Evolutionary conservation across 2,329 filamentous ascomycete genomes (phyloP).

Genomic region (Penicillium sp.): DNA sequence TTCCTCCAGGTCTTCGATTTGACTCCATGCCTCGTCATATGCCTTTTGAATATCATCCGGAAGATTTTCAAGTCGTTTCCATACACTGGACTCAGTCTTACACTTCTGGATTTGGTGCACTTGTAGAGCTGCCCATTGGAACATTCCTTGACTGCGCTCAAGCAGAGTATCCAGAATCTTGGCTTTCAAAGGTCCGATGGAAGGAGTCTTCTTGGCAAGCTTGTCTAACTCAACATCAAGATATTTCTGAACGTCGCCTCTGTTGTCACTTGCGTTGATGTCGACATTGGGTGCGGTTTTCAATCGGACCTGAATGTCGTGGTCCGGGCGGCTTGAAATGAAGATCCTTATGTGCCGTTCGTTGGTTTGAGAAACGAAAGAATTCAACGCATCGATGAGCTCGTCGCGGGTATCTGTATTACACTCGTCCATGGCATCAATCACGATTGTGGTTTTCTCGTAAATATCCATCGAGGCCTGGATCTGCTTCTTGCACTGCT

Average conservation of each 20-base stretch:
- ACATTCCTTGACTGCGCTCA: conserved; percentile 13
- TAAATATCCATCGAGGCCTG: conserved; percentile 28
- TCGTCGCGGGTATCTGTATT: conserved; percentile 21
- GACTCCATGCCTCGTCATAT: conserved; percentile 9
- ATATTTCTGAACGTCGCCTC: conserved; percentile 14
- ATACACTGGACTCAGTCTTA: background rate
- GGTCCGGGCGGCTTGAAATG: conserved; percentile 33
- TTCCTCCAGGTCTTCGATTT: conserved; percentile 5
- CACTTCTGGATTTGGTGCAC: conserved; percentile 12
- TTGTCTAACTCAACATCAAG: background rate
- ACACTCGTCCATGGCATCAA: conserved; percentile 42
- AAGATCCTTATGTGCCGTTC: conserved; percentile 32
- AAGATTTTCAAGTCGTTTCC: conserved; percentile 9
- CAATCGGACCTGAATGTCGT: conserved; percentile 26
- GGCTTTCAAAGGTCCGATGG: background rate
- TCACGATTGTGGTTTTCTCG: conserved; percentile 29
- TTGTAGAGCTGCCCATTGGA: conserved; percentile 19
- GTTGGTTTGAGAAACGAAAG: conserved; percentile 19
- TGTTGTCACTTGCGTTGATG: conserved; percentile 29
- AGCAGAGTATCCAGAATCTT: background rate
- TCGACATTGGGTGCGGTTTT: conserved; percentile 46
- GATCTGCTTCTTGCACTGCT: conserved; percentile 12
- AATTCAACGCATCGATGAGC: conserved; percentile 27
- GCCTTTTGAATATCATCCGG: conserved; percentile 10
- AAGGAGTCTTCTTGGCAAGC: background rate